phyloP scores from a whole-genome alignment of 768 basidiomycete species.

The Boletus vermiculosoides region DNA sequence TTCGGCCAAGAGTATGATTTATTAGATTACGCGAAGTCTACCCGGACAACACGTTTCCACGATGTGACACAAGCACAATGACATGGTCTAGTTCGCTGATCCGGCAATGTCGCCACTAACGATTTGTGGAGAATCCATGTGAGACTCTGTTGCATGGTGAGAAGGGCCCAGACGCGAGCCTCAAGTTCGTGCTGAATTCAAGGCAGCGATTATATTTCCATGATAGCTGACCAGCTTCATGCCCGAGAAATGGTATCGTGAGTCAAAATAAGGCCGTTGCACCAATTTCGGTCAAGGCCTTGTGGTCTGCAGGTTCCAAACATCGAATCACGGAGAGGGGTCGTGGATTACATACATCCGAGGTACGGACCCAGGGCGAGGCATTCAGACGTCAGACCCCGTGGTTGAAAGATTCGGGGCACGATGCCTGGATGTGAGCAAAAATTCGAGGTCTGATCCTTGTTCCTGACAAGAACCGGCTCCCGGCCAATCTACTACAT shows the following conservation, averaged over 20 bases:
- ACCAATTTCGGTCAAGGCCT: neutral
- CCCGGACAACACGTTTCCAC: neutral
- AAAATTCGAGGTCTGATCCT: neutral
- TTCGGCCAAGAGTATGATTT: neutral
- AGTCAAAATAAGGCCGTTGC: neutral
- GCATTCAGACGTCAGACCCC: neutral
- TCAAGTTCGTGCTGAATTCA: neutral
- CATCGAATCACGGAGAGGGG: neutral
- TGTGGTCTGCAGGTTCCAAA: neutral
- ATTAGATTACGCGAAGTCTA: neutral
- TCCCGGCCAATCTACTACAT: neutral
- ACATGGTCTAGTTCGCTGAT: neutral
- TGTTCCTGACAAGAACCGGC: neutral
- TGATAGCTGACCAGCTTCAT: neutral
- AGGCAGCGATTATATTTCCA: neutral
- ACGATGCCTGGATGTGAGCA: neutral
- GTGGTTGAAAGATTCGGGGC: neutral
- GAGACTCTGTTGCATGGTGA: neutral
- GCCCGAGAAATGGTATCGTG: neutral
- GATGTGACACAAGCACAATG: neutral
- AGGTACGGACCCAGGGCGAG: neutral
- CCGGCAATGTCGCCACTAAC: neutral
- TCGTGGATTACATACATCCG: neutral
- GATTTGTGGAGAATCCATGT: neutral
- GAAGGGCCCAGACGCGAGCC: neutral